Evolutionary conservation across 441 rosid species (phyloP).

Genomic region (Daphne laureola): DNA sequence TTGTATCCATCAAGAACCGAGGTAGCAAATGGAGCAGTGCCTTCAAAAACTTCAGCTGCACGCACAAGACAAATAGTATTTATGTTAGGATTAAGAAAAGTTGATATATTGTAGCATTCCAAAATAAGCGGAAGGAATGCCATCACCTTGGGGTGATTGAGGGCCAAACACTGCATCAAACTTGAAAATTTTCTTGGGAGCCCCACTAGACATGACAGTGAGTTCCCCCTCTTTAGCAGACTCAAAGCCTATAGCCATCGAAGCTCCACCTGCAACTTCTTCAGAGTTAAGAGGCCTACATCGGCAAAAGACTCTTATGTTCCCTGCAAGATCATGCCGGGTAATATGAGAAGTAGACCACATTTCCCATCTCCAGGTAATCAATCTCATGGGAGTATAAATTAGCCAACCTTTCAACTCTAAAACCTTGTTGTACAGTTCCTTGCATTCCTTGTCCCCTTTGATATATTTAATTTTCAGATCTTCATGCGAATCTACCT

Average conservation of each 20-base stretch:
- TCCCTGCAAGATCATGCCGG: conserved; percentile 46
- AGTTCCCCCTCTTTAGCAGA: conserved; percentile 83
- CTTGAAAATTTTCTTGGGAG: conserved; percentile 64
- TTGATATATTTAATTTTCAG: conserved; percentile 57
- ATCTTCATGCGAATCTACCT: conserved; percentile 48
- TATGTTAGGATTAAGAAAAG: background rate
- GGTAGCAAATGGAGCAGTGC: conserved; percentile 77
- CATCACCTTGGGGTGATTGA: conserved; percentile 73
- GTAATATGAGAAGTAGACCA: conserved; percentile 11
- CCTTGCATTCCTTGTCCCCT: conserved; percentile 65
- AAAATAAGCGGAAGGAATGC: conserved; percentile 7
- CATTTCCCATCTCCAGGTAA: conserved; percentile 7
- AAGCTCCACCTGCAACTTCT: conserved; percentile 52
- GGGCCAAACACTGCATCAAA: conserved; percentile 90
- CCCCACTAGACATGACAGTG: conserved; percentile 64
- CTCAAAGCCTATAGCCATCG: conserved; percentile 62
- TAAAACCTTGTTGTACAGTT: conserved; percentile 85
- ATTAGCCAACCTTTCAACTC: conserved; percentile 70
- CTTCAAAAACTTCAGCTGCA: conserved; percentile 79
- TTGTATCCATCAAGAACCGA: conserved; percentile 96
- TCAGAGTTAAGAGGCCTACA: conserved; percentile 79
- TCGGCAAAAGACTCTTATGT: conserved; percentile 90
- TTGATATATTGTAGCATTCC: background rate
- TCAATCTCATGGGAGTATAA: background rate
- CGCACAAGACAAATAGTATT: conserved; percentile 14